A percentile compares a stretch with the other conserved stretches of the same genome.
phyloP scores from a whole-genome alignment of 1,284 basidiomycete species.

The Ganoderma meredithae region DNA sequence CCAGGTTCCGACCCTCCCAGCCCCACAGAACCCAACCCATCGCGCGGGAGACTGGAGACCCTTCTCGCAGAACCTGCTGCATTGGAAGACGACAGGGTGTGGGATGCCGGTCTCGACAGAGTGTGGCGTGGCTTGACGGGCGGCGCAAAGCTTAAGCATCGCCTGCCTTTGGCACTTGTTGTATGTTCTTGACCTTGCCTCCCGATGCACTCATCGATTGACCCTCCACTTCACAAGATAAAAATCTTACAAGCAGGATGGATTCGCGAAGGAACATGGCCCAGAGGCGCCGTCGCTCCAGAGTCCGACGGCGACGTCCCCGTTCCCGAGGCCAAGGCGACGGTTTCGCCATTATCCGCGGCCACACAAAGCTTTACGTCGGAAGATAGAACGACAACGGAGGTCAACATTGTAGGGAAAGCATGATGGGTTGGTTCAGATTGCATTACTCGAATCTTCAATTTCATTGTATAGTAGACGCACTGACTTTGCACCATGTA shows the following conservation, averaged over 20 bases:
- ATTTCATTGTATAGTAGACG: constrained; percentile 17
- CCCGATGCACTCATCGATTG: not conserved
- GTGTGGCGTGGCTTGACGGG: constrained; percentile 68
- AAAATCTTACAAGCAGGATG: constrained; percentile 76
- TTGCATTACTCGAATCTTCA: constrained; percentile 4
- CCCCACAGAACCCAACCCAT: constrained; percentile 42
- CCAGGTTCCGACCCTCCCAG: constrained; percentile 32
- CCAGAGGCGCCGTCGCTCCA: constrained; percentile 59
- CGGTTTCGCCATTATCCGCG: constrained; percentile 14
- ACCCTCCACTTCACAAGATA: constrained; percentile 52
- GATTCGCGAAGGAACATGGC: constrained; percentile 80
- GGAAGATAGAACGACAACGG: constrained; percentile 3
- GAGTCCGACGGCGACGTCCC: constrained; percentile 63
- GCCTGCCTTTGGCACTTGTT: constrained; percentile 65
- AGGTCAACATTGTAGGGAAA: not conserved
- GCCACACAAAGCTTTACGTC: constrained; percentile 15
- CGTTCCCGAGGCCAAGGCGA: constrained; percentile 5
- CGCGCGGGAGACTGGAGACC: constrained; percentile 59
- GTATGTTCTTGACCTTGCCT: constrained; percentile 50
- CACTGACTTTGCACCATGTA: constrained; percentile 18
- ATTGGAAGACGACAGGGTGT: constrained; percentile 58
- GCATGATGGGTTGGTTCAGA: constrained; percentile 3
- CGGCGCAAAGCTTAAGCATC: constrained; percentile 63
- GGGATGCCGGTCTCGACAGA: constrained; percentile 62
- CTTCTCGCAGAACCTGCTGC: constrained; percentile 57